phyloP scores from a whole-genome alignment of 1,284 basidiomycete species.

The Malassezia dermatis region DNA sequence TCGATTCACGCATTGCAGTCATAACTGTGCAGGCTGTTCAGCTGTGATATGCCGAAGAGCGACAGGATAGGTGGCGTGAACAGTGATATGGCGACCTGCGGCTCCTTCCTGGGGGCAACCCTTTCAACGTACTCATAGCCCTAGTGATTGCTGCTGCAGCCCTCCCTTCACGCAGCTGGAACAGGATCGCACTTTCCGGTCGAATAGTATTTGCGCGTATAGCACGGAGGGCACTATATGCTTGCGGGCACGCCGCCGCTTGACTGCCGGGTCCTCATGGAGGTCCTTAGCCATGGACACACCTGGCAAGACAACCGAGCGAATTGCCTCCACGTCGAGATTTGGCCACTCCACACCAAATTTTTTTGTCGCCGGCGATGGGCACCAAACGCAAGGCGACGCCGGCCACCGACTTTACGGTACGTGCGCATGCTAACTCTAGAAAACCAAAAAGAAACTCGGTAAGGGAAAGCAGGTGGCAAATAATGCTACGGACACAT shows the following conservation, averaged over 20 bases:
- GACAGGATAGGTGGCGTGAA: background rate
- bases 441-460: constrained; percentile 93
- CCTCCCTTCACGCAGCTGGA: constrained; percentile 30
- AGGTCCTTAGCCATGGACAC: background rate
- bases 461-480: constrained; percentile 81
- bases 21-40: background rate
- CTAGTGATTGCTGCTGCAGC: constrained; percentile 25
- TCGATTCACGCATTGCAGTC: background rate
- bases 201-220: constrained; percentile 27
- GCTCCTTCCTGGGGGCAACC: background rate
- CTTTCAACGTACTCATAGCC: constrained; percentile 27
- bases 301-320: background rate
- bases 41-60: background rate
- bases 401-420: constrained; percentile 5
- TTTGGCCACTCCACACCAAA: background rate
- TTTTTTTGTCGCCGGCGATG: background rate
- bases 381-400: constrained; percentile 10
- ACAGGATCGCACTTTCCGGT: constrained; percentile 32
- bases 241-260: constrained; percentile 42
- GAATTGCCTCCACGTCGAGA: no score
- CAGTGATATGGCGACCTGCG: background rate
- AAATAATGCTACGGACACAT: constrained; percentile 81
- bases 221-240: constrained; percentile 1
- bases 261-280: background rate
- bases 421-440: background rate